These are phyloP conservation scores for Eutypa lata DNA, from an alignment of 2,329 filamentous ascomycete species.

Conservation along the genomic window DNA sequence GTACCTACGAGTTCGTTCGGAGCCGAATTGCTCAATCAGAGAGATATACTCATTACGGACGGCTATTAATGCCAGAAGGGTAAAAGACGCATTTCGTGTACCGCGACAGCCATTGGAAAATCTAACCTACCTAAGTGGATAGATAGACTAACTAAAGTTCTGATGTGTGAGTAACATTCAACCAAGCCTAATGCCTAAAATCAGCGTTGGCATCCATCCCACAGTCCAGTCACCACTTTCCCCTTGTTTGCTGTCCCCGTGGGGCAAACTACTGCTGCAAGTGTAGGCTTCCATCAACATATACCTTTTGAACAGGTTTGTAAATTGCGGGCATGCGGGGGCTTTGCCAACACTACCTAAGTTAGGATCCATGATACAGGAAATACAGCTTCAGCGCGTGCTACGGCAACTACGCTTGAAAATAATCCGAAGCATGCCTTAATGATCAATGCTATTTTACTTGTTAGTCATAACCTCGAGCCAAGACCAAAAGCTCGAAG, in stretches of 20 bases:
- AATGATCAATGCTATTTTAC: slow-evolving; percentile 40
- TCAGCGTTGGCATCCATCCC: too few species aligned
- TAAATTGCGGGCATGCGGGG: neutral
- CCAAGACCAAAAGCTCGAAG: slow-evolving; percentile 9
- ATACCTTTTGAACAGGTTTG: neutral
- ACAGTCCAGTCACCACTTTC: neutral
- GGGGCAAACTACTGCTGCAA: too few species aligned
- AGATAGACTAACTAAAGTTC: neutral
- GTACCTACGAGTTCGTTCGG: neutral
- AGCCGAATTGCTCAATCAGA: neutral
- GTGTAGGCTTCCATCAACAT: neutral
- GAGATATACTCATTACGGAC: neutral
- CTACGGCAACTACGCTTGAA: neutral
- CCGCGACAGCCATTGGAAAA: neutral
- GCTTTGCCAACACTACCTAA: neutral
- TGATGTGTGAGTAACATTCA: neutral
- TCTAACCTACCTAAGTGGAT: too few species aligned
- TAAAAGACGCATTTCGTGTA: neutral
- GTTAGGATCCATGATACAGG: neutral
- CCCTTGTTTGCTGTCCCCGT: neutral
- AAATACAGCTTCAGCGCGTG: neutral
- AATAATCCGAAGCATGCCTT: slow-evolving; percentile 16
- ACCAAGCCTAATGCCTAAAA: neutral
- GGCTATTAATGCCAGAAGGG: neutral
- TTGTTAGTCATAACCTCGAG: slow-evolving; percentile 18